Base-by-base conservation (phyloP, 495 filamentous ascomycete species). In the Poronia punctata region DNA sequence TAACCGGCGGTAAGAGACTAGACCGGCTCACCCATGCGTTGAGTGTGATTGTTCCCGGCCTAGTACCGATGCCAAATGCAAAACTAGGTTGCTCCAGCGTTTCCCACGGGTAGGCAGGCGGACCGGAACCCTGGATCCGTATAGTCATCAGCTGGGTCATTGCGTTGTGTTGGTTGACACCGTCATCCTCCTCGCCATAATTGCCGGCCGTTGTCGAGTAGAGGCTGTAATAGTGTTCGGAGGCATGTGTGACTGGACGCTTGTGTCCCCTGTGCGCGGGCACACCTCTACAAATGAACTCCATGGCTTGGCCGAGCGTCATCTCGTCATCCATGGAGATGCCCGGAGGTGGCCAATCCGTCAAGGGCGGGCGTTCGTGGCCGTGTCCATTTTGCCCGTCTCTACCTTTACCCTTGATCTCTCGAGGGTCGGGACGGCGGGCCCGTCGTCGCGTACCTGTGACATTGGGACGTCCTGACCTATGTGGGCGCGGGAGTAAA, bases 1-100 rank as follows among this genome's bases (percentile, higher is more conserved):
- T 68, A 9, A 62, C 36, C 2, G 71, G 62, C 27, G 69, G 61
- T 10, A 70, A 41, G 19, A 59, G 65, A 27, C 76, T 76, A 11
- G 65, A 70, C 34, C 67, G 56, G 21, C 67, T 60, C 5, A 68
- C 70, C 66, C 73, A 80, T 40, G 73, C 66, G 48, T 75, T 81
- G 28, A 82, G 56, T 5, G 78, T 82, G 25, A 77, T 66, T 8
- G 79, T 82, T 14, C 78, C 79, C 3, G 78, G 69, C 14, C 67
- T 65, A 17, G 51, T 54, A 17, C 79, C 79, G 55, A 69, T 75
- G 57, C 68, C 76, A 45, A 76, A 78, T 3, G 74, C 63, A 52
- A 75, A 71, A 48, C 76, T 80, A 5, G 79, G 79, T 46, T 83
- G 78, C 54, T 83, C 79, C 10, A 83, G 55, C 4, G 78, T 74